Evolutionary conservation across 1,284 basidiomycete species (phyloP).

Genomic region (Tylopilus sp.): DNA sequence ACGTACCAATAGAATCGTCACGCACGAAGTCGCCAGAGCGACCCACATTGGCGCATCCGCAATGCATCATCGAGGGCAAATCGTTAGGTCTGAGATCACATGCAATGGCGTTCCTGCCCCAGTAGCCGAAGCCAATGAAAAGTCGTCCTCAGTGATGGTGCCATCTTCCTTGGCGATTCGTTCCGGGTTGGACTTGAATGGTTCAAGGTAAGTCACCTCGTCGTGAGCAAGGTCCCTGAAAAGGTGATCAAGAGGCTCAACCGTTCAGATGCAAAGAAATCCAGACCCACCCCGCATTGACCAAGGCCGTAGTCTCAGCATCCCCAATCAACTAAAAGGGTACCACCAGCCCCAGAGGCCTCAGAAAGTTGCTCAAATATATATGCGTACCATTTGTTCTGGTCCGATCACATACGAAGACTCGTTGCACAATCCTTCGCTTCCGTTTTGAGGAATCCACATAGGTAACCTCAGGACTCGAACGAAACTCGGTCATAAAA

Average conservation of each 20-base stretch:
- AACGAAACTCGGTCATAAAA: slow-evolving; percentile 3
- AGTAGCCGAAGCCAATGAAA: slow-evolving; percentile 42
- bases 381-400: slow-evolving; percentile 22
- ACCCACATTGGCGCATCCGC: slow-evolving; percentile 36
- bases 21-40: slow-evolving; percentile 21
- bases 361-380: background rate
- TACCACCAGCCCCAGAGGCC: slow-evolving; percentile 17
- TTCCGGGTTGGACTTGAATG: slow-evolving; percentile 43
- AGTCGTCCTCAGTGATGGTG: slow-evolving; percentile 33
- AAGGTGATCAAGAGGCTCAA: background rate
- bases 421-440: slow-evolving; percentile 18
- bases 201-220: slow-evolving; percentile 39
- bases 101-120: slow-evolving; percentile 14
- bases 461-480: slow-evolving; percentile 25
- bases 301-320: slow-evolving; percentile 38
- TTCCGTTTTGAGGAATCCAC: slow-evolving; percentile 29
- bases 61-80: slow-evolving; percentile 36
- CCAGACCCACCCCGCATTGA: slow-evolving; percentile 44
- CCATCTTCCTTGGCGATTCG: slow-evolving; percentile 34
- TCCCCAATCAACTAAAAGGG: slow-evolving; percentile 24
- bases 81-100: slow-evolving; percentile 6
- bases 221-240: slow-evolving; percentile 47
- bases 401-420: slow-evolving; percentile 23
- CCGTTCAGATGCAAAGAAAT: background rate
- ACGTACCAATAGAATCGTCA: background rate